Base-by-base conservation (phyloP, 768 basidiomycete species). In the Lepiota brunneoincarnata region DNA sequence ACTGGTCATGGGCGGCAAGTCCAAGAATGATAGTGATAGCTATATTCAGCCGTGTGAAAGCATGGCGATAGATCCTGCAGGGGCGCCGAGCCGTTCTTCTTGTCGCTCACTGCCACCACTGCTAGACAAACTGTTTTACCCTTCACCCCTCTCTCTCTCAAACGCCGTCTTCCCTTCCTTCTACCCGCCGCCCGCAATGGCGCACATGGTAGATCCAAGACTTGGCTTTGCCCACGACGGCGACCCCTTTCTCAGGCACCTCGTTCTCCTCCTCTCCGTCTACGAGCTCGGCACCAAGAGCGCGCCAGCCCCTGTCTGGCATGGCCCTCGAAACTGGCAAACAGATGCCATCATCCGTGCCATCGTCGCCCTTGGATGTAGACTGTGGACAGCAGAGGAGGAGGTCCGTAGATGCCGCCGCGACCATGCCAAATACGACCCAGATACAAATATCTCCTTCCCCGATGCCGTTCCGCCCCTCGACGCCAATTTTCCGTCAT, bases 381-480 rank as follows among this genome's bases (percentile, higher is more conserved):
- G 83, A 58, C 79, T 84, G 76, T 75, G 77, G 63, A 73, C 72
- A n/a, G 80, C 81, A 3, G 83, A 84, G 59, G 76, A 81, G 14
- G 59, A 52, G 31, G 51, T 60, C 3, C 35, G 50, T 6, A 28
- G 39, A 20, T 35, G 47, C 17, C 34, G 38, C 2, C 23, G 21
- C 9, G 42, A 48, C 35, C 44, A 49, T 35, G 49, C 49, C 3
- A 42, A 56, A 26, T 37, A 54, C 34, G 38, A 47, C 23, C 54
- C 43, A 11, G 44, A 57, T 21, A 24, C 48, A 6, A 23, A 37
- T 36, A 39, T 46, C 26, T 35, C 47, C 14, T 45, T 56, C 26
- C 48, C 45, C 9, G 46, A 28, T 28, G 45, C 51, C 20, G 51
- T 52, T 14, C 44, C 51, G n/a, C 50, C 51, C 24, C 36, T 51